Conservation (phyloP, 805 yeast species). For the Metschnikowia kofuensis region DNA sequence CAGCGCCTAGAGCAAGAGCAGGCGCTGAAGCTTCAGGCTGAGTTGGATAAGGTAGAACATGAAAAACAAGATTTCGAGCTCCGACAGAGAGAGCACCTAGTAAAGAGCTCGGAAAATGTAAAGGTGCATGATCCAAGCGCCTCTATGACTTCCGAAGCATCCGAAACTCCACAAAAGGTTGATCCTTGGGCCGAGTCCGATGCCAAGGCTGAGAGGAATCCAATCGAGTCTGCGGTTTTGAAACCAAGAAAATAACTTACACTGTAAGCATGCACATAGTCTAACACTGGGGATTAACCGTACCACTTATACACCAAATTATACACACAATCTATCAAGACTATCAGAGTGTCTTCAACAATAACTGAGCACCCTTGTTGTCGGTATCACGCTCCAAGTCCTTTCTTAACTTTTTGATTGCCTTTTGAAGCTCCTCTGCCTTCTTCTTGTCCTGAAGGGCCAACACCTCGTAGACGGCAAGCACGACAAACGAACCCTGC, state of each 20-base stretch:
- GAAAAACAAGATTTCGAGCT: conserved; percentile 13
- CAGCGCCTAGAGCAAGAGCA: conserved; percentile 32
- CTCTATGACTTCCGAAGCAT: background rate
- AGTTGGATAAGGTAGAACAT: conserved; percentile 24
- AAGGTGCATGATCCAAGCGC: background rate
- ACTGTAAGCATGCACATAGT: background rate
- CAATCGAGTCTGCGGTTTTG: conserved; percentile 37
- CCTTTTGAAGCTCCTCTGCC: conserved; percentile 49
- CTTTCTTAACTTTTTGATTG: conserved; percentile 50
- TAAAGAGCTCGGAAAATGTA: too few relatives aligned
- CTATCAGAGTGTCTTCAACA: conserved; percentile 22
- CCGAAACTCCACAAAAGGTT: background rate
- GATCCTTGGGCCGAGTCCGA: conserved; percentile 41
- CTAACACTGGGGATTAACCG: background rate
- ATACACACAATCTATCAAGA: background rate
- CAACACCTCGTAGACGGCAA: conserved; percentile 71
- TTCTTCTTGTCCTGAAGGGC: conserved; percentile 35
- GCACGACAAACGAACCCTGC: conserved; percentile 77
- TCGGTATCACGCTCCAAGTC: conserved; percentile 41
- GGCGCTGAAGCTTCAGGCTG: conserved; percentile 27
- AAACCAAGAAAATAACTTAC: conserved; percentile 30
- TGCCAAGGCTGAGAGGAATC: conserved; percentile 22
- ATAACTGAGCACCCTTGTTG: conserved; percentile 60
- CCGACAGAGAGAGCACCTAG: background rate
- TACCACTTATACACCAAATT: background rate